Base-by-base conservation (phyloP, 305 asterid species). In the Ilex paraguariensis region DNA sequence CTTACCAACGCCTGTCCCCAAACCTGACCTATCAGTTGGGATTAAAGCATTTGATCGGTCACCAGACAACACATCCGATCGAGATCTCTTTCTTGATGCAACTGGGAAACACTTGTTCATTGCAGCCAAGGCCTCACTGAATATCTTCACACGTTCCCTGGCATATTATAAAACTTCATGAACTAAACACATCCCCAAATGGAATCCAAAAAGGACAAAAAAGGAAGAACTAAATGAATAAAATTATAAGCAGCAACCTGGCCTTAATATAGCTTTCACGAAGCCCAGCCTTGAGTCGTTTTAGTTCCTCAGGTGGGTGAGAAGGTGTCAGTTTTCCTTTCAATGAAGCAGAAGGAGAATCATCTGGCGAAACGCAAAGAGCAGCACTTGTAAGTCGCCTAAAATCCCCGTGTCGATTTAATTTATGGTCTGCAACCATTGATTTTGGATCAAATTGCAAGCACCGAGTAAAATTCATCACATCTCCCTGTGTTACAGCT, bases 91-190 rank as follows among this genome's bases (percentile, higher is more conserved):
- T 84, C 84, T 79, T 71, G 88, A 84, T 28, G 97, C 88, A 64
- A 81, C 73, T 3, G 98, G 98, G 82, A 92, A 92, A 63, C 88
- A 85, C 71, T 92, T 89, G 82, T 85, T 84, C 80, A 85, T 63
- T 69, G 83, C 90, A 63, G 97, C 87, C 71, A 86, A 79, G 69
- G 93, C 82, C 76, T 87, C 96, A 64, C 67, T 84, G 80, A 92
- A 80, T 76, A 81, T 81, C 90, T 89, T 92, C 75, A 78, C 82
- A 11, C 98, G 98, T 74, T 89, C 97, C 95, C 98, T 92, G 79
- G 59, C 63, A 81, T 46, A 54, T 52, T 63, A 57, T 65, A 70
- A 50, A 69, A 67, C 60, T 78, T 76, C 57, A 72, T 31, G 55
- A 61, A 61, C 40, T 16, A 72, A 36, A 17, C n/a, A n/a, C 63